Conservation (phyloP, 106 monocot species). For the Iris macrosiphon region DNA sequence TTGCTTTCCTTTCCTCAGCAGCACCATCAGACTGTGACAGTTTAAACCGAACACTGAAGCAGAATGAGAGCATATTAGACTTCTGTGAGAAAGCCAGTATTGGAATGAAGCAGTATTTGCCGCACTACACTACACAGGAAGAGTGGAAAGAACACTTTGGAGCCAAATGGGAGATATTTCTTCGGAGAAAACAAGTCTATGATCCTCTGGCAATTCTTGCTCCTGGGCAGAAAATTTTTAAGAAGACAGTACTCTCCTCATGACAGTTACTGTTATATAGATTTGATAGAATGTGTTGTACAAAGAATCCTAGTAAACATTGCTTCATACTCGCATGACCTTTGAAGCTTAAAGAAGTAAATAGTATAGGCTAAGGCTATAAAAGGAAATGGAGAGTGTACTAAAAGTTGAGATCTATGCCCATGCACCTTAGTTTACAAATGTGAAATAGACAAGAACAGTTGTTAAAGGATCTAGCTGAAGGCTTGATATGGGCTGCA, state of each 20-base stretch:
- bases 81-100: constrained; percentile 41
- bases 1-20: constrained; percentile 76
- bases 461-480: too few relatives aligned
- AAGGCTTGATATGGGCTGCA: too few relatives aligned
- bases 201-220: constrained; percentile 80
- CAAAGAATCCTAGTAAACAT: neutral
- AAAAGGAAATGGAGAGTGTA: too few relatives aligned
- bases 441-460: too few relatives aligned
- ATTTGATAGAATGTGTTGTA: too few relatives aligned
- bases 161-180: constrained; percentile 44
- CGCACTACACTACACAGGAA: constrained; percentile 50
- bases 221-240: constrained; percentile 79
- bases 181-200: constrained; percentile 39
- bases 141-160: constrained; percentile 84
- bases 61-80: constrained; percentile 37
- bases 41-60: constrained; percentile 26
- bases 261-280: constrained; percentile 2
- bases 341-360: too few relatives aligned
- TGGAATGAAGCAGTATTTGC: constrained; percentile 63
- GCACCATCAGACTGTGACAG: constrained; percentile 10
- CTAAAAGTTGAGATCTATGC: too few relatives aligned
- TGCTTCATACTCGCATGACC: too few relatives aligned
- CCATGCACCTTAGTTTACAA: too few relatives aligned
- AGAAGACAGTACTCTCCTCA: constrained; percentile 19
- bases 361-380: too few relatives aligned